phyloP scores from a whole-genome alignment of 305 asterid genomes.

The Stenogyne calaminthoides region DNA sequence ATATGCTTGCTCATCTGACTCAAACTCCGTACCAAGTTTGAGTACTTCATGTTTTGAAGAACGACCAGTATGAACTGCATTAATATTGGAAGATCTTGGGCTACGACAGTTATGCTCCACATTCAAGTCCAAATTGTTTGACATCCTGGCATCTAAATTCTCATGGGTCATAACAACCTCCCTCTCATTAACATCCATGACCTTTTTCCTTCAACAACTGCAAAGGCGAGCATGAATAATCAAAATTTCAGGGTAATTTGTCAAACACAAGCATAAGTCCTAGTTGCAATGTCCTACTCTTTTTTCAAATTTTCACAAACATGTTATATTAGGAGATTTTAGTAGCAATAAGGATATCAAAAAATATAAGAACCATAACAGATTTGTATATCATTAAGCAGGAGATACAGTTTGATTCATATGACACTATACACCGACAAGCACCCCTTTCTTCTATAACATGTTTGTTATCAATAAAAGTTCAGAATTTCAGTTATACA shows the following conservation, averaged over 20 bases:
- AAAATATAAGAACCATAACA: not conserved
- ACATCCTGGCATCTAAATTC: constrained; percentile 39
- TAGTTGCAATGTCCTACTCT: not conserved
- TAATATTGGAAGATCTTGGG: constrained; percentile 38
- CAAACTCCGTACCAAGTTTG: constrained; percentile 54
- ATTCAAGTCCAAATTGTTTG: constrained; percentile 60
- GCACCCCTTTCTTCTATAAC: not conserved
- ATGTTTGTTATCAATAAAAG: constrained; percentile 8
- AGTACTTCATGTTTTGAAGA: constrained; percentile 39
- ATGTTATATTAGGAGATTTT: not conserved
- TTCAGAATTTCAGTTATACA: not conserved
- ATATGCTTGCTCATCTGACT: constrained; percentile 59
- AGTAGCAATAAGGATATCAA: not conserved
- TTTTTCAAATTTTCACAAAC: not conserved
- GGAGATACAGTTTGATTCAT: not conserved
- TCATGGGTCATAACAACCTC: constrained; percentile 43
- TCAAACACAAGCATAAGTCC: constrained; percentile 2
- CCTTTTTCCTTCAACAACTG: constrained; percentile 29
- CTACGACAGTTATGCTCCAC: constrained; percentile 49
- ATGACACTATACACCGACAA: not conserved
- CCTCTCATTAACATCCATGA: constrained; percentile 42
- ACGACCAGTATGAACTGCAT: constrained; percentile 27
- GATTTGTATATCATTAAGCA: not conserved
- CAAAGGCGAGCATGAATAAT: constrained; percentile 20
- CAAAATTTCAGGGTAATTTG: not conserved